Percentiles rank a stretch among this genome's conserved stretches.
Conservation (phyloP, 2,329 filamentous ascomycete genomes). For the Epichloe sylvatica region DNA sequence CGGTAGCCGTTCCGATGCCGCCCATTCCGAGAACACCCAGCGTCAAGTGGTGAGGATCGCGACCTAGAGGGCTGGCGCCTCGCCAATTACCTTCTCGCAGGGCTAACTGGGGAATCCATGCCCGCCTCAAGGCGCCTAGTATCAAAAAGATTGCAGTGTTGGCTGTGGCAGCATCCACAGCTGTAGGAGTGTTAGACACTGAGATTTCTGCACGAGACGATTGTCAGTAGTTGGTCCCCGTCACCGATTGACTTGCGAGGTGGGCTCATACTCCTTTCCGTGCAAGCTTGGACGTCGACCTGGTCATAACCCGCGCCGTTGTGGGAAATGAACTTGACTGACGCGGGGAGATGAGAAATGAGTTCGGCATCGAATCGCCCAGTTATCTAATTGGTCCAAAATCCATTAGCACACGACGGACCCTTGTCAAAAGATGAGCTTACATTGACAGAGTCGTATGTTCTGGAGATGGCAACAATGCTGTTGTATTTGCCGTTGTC, state of each 20-base stretch:
- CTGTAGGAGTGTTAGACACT: slow-evolving; percentile 54
- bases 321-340: slow-evolving; percentile 30
- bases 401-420: neutral
- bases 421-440: neutral
- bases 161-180: slow-evolving; percentile 56
- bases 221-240: neutral
- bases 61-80: slow-evolving; percentile 38
- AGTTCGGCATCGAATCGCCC: slow-evolving; percentile 50
- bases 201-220: slow-evolving; percentile 24
- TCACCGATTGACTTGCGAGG: too few relatives aligned
- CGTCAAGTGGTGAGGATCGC: slow-evolving; percentile 54
- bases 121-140: slow-evolving; percentile 51
- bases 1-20: slow-evolving; percentile 38
- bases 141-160: slow-evolving; percentile 59
- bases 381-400: slow-evolving; percentile 28
- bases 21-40: slow-evolving; percentile 46
- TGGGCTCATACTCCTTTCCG: slow-evolving; percentile 11
- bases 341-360: slow-evolving; percentile 29
- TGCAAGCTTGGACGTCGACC: slow-evolving; percentile 51
- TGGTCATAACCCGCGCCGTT: slow-evolving; percentile 50
- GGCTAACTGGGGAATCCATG: slow-evolving; percentile 43
- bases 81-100: slow-evolving; percentile 46
- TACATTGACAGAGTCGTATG: slow-evolving; percentile 21
- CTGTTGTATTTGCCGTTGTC: slow-evolving; percentile 41
- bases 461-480: slow-evolving; percentile 45